A percentile compares a stretch with the other conserved stretches of the same genome.
These are phyloP conservation scores for Vitis labrusca DNA, from an alignment of 164 flowering plant species.

Conservation along the genomic window DNA sequence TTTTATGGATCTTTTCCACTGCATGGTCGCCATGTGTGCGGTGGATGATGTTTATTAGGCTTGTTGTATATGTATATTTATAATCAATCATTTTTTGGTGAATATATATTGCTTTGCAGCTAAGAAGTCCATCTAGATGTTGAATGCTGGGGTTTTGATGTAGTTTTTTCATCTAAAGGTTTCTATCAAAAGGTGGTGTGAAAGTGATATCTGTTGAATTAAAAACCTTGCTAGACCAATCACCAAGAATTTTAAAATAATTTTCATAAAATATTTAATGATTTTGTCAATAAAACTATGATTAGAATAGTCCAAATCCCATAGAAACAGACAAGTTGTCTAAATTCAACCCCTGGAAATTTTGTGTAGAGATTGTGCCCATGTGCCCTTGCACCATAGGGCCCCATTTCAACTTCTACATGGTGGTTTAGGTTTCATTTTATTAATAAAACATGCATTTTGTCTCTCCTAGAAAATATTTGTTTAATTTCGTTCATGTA, in stretches of 20 bases:
- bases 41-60: no score
- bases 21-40: no score
- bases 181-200: constrained; percentile 22
- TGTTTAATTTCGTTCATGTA: not conserved
- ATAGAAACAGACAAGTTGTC: constrained; percentile 16
- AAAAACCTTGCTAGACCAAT: constrained; percentile 23
- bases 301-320: constrained; percentile 41
- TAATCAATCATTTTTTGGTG: not conserved
- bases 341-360: constrained; percentile 27
- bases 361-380: constrained; percentile 17
- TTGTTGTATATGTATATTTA: not conserved
- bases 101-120: constrained; percentile 9
- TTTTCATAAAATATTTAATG: not conserved
- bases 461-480: constrained; percentile 3
- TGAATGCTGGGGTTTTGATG: constrained; percentile 10
- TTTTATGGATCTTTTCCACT: no score
- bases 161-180: constrained; percentile 13
- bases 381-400: constrained; percentile 11
- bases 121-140: constrained; percentile 8
- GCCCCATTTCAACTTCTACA: constrained; percentile 9
- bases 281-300: not conserved
- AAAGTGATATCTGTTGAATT: constrained; percentile 22
- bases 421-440: constrained; percentile 12
- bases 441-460: constrained; percentile 6
- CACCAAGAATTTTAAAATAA: constrained; percentile 3